Conservation (phyloP, 192 early-diverging fungal genomes). For the Gonapodya sp. region DNA sequence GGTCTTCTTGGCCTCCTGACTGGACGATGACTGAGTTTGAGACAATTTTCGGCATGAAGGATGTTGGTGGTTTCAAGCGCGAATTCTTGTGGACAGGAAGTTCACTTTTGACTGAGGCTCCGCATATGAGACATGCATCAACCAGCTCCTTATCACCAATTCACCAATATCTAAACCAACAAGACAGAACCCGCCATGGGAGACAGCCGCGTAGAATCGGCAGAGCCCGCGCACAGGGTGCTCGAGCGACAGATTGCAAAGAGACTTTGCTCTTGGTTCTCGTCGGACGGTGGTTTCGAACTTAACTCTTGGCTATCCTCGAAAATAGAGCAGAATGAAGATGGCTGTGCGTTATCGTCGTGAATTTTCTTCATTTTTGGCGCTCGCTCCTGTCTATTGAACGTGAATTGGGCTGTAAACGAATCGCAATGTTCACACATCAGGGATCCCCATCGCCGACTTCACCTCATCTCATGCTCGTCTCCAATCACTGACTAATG, state of each 20-base stretch:
- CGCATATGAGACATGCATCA: too few relatives aligned
- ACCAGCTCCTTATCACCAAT: too few relatives aligned
- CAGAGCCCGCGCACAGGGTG: background rate
- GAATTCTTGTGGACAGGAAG: too few relatives aligned
- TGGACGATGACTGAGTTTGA: constrained; percentile 18
- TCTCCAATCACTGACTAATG: background rate
- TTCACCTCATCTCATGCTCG: background rate
- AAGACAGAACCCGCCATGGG: too few relatives aligned
- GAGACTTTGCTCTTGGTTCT: background rate
- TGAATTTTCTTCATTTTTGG: background rate
- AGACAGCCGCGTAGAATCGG: too few relatives aligned
- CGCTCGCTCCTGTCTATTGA: background rate
- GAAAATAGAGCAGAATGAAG: background rate
- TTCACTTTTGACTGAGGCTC: too few relatives aligned
- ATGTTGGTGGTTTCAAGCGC: too few relatives aligned
- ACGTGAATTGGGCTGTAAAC: background rate
- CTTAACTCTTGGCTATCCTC: background rate
- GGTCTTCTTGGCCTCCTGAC: background rate
- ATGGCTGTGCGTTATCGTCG: background rate
- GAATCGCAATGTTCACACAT: background rate
- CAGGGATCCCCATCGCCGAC: background rate
- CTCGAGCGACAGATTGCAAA: background rate
- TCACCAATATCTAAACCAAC: too few relatives aligned
- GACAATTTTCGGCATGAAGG: constrained; percentile 23
- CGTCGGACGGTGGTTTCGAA: background rate